Evolutionary conservation across 352 stramenopile species (phyloP), one percentile per base, ranked within the genome.

Genomic region (Phytophthora cactorum): DNA sequence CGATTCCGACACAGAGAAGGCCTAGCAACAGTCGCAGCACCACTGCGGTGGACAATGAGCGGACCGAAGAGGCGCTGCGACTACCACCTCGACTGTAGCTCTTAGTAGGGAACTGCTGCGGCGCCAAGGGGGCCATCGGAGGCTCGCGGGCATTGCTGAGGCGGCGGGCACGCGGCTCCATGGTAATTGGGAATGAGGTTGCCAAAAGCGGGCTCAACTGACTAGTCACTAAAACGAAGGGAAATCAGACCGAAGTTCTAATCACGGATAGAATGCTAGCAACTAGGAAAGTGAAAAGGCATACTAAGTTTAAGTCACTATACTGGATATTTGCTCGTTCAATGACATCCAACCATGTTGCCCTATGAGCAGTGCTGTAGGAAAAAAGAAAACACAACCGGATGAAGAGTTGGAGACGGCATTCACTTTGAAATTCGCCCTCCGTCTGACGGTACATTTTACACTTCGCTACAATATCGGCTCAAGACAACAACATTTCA

Each of bases 81-180:
- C 34, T 38, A 45, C 57, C 9, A 3, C 62, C 49, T 28, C 69
- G 68, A 39, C 50, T 58, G 52, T 47, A 68, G 32, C 54, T 62
- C 36, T 71, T 70, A 17, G 50, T 36, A 2, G 50, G 44, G 14
- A 61, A 64, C 28, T 38, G 70, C 7, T 41, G 47, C 22, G 45
- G 34, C 9, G 25, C 32, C 28, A 63, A 36, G 12, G 63, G 57
- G 12, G 31, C 51, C 25, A 76, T 47, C 10, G 67, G 46, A 27
- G 67, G 52, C 63, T 79, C 71, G 28, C 71, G 71, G 31, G 54
- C 64, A 57, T 72, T 74, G 34, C 50, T 70, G 52, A 76, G 62
- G 39, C 65, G 70, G 15, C 75, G 75, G 7, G 68, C 72, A 41
- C 80, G 77, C 34, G 80, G 78, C 71, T 86, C 80, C 80, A 89